A percentile compares a stretch with the other conserved stretches of the same genome.
Evolutionary conservation across 2,329 filamentous ascomycete species (phyloP).

Genomic region (Penicillium sp.): DNA sequence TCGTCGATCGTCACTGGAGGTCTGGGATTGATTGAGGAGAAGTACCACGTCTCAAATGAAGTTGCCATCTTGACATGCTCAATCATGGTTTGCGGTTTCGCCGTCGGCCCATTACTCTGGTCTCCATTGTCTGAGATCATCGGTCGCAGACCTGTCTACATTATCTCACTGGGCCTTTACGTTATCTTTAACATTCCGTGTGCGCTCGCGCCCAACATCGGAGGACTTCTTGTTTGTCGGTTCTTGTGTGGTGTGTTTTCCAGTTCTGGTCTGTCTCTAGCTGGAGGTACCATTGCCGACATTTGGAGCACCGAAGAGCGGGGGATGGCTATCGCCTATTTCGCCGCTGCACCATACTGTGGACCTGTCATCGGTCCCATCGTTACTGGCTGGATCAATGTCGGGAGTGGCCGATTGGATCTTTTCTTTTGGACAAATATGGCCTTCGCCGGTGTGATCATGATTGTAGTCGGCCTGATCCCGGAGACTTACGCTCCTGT

Average conservation of each 20-base stretch:
- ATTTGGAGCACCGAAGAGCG: conserved; percentile 77
- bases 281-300: conserved; percentile 53
- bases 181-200: conserved; percentile 43
- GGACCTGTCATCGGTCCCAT: conserved; percentile 75
- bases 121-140: conserved; percentile 38
- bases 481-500: conserved; percentile 44
- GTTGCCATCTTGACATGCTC: conserved; percentile 71
- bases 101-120: conserved; percentile 52
- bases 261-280: conserved; percentile 34
- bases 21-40: conserved; percentile 62
- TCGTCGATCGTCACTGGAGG: conserved; percentile 77
- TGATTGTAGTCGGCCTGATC: conserved; percentile 30
- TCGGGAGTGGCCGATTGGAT: conserved; percentile 35
- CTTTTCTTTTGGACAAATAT: conserved; percentile 42
- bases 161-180: conserved; percentile 39
- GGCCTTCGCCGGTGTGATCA: conserved; percentile 34
- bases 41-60: conserved; percentile 72
- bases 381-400: conserved; percentile 71
- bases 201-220: conserved; percentile 39
- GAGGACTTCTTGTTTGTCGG: conserved; percentile 33
- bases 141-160: conserved; percentile 39
- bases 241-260: conserved; percentile 39
- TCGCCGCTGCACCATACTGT: conserved; percentile 76
- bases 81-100: conserved; percentile 77
- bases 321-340: conserved; percentile 80